Conservation (phyloP, 2,329 filamentous ascomycete species). For the Colletotrichum endophyticum region DNA sequence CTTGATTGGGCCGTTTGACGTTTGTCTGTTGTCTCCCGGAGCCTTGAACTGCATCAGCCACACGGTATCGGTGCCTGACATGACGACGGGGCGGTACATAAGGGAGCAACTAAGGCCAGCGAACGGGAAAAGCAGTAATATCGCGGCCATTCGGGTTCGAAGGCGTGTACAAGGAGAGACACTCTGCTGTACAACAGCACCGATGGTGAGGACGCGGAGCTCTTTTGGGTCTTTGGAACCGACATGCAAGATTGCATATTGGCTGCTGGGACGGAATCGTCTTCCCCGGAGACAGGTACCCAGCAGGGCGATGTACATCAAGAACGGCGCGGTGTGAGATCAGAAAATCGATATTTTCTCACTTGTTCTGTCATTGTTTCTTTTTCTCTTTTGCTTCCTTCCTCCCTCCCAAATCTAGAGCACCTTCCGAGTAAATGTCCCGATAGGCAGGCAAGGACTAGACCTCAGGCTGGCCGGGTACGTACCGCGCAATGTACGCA, state of each 20-base stretch:
- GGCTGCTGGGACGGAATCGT: neutral
- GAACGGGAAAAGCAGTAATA: neutral
- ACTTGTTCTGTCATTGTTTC: neutral
- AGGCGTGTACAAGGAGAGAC: neutral
- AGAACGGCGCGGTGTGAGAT: neutral
- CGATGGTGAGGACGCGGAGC: neutral
- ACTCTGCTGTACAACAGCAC: neutral
- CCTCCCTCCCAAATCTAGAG: neutral
- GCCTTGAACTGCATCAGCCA: neutral
- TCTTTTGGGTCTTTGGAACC: neutral
- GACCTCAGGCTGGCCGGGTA: neutral
- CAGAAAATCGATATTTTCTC: neutral
- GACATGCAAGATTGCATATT: neutral
- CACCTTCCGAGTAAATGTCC: neutral
- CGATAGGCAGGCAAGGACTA: neutral
- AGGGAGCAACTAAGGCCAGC: neutral
- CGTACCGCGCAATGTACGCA: neutral
- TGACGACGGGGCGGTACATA: conserved; percentile 6
- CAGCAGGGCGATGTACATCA: neutral
- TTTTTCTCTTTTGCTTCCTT: neutral
- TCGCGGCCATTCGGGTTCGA: neutral
- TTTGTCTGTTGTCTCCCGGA: neutral
- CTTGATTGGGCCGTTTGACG: neutral
- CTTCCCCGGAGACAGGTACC: neutral
- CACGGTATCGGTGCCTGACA: conserved; percentile 11